Percentiles rank a stretch among this genome's conserved stretches.
phyloP scores from a whole-genome alignment of 164 flowering plant species.

The Cinnamomum chago region DNA sequence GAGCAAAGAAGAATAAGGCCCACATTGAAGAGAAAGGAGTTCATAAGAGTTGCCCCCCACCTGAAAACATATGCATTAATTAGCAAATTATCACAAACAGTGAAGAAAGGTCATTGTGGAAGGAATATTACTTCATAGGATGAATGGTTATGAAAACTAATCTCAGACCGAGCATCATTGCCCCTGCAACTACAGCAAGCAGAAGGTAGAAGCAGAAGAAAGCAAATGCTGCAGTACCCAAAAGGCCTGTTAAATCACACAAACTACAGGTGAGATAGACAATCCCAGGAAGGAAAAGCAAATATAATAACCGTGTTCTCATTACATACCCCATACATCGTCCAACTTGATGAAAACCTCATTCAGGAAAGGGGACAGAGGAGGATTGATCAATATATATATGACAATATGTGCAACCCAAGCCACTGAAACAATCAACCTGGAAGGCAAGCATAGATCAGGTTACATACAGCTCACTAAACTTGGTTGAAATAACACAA shows the following conservation, averaged over 20 bases:
- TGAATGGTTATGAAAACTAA: constrained; percentile 95
- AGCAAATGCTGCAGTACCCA: constrained; percentile 97
- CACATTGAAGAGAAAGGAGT: constrained; percentile 92
- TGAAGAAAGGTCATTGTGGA: constrained; percentile 3
- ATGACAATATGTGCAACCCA: constrained; percentile 95
- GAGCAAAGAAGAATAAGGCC: constrained; percentile 89
- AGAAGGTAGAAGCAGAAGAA: constrained; percentile 98
- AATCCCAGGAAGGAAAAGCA: constrained; percentile 1
- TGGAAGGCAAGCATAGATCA: constrained; percentile 17
- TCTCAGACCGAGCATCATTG: constrained; percentile 93
- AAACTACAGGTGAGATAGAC: constrained; percentile 5
- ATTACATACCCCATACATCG: constrained; percentile 74
- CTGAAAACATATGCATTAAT: constrained; percentile 30
- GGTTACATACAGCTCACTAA: neutral
- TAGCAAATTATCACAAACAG: neutral
- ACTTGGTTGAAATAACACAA: neutral
- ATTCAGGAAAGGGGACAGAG: constrained; percentile 85
- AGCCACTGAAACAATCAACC: constrained; percentile 92
- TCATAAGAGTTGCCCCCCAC: constrained; percentile 99
- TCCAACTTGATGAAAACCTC: constrained; percentile 93
- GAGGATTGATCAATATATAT: constrained; percentile 82
- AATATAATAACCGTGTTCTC: neutral
- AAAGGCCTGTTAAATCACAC: constrained; percentile 56
- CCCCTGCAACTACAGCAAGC: constrained; percentile 94
- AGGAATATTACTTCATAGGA: constrained; percentile 84